Base-by-base conservation (phyloP, 129 eudicot genomes). In the Smallanthus sonchifolius region DNA sequence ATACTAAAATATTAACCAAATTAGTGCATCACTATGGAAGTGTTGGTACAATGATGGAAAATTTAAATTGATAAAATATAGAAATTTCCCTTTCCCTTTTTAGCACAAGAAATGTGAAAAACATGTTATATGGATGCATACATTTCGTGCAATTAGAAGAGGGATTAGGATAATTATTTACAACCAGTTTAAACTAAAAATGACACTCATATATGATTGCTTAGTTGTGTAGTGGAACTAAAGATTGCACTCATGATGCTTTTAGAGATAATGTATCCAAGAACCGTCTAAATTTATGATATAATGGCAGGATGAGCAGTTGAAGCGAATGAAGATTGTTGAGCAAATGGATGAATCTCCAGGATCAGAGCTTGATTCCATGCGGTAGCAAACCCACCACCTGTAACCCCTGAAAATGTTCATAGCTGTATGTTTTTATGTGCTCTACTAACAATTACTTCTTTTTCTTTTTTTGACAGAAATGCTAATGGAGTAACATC, bases 301-400 rank as follows among this genome's bases (percentile, higher is more conserved):
- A 51, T 16, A 34, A 38, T 83, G 79, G 47, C 85, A 92, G 97
- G 91, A 88, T 6, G 97, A 92, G 82, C 88, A 85, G 57, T 79
- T 86, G 72, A 88, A 86, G 78, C 83, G 81, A 49, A 86, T 84
- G 69, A 76, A 52, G 43, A 35, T 49, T 2, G 54, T 72, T 51
- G 89, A 83, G 42, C 55, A 40, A 54, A 77, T 65, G 4, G 80
- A 81, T 49, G 86, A 85, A 81, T 80, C 91, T 77, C 57, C 82
- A 45, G 73, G 45, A 24, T 80, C 80, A 6, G 67, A 30, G 9
- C 5, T 13, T 44, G 67, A 78, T 68, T 56, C 78, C 24, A 69
- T 28, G 57, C 61, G 74, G 95, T 84, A 77, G 43, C 68, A 36
- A 43, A 32, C 69, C 10, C 69, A 16, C 11, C 67, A 14, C 43